Evolutionary conservation across 768 basidiomycete species (phyloP).

Genomic region (Favolaschia claudopus): DNA sequence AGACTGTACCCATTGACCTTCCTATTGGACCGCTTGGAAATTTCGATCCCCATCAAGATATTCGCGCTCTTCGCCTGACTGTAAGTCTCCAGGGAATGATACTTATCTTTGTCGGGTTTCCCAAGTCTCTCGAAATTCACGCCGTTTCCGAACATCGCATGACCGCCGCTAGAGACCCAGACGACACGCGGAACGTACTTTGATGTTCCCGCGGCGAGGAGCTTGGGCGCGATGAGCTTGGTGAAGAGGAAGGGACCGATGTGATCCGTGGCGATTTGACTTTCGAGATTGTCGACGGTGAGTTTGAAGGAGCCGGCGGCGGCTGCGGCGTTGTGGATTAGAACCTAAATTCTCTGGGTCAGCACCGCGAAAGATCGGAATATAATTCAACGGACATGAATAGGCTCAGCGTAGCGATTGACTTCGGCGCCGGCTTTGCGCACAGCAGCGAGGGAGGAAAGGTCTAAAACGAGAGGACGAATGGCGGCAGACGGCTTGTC

Average conservation of each 20-base stretch:
- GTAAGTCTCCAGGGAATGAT: background rate
- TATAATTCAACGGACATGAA: background rate
- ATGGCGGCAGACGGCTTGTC: background rate
- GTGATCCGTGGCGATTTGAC: no score
- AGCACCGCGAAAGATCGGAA: no score
- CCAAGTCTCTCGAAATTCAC: no score
- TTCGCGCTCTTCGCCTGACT: background rate
- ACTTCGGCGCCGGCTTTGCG: background rate
- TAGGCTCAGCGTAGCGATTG: background rate
- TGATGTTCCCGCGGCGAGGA: background rate
- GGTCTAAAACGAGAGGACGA: background rate
- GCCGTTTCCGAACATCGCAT: no score
- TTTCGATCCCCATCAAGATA: background rate
- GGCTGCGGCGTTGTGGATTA: no score
- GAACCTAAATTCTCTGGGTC: no score
- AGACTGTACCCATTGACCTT: slow-evolving; percentile 3
- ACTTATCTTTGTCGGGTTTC: no score
- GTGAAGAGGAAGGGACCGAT: background rate
- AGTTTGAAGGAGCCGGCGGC: no score
- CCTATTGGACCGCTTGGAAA: background rate
- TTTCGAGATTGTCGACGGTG: no score
- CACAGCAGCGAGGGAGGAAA: background rate
- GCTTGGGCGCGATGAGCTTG: background rate
- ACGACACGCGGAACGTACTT: no score
- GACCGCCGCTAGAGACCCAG: no score